Base-by-base conservation (phyloP, 495 filamentous ascomycete species). In the Cryomyces minteri region DNA sequence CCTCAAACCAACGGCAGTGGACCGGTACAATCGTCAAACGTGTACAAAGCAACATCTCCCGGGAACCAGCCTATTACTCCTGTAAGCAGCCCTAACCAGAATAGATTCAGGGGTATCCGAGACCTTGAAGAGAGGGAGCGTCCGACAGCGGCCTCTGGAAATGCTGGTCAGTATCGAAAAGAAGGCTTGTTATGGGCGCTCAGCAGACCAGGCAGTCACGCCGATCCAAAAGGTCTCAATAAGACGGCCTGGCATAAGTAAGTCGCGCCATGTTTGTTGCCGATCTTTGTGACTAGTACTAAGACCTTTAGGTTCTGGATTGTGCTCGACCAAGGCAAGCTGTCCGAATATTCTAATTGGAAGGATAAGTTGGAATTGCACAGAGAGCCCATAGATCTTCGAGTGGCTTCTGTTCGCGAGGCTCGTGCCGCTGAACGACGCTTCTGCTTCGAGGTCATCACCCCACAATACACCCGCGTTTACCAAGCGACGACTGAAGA, bases 181-280 rank as follows among this genome's bases (percentile, higher is more conserved):
- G 90, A 99, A 62, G 90, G 90, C 12, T 65, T 99, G 9, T 66
- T 99, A 9, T 96, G 92, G 90, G 85, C 90, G 34, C 65, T 95
- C 12, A 95, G 85, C 50, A 75, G 84, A 51, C 92, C 90, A 5
- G 90, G 88, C 4, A 90, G 85, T 39, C 90, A 96, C 62, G 86
- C 84, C 10, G 90, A 99, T 58, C 92, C 92, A 4, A 84, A 88
- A 52, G 84, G 82, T 5, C 70, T 98, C 43, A 95, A 94, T 57
- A 94, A 96, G 55, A 85, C 90, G 59, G 88, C 85, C 44, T 98
- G 90, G 92, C 90, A 99, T 56, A 99, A 99, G 88, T 98, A 77
- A 60, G 82, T 74, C n/a, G 1, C 42, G 39, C 33, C 25, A n/a
- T 25, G 18, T 25, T 1, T 25, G 4, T 8, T 31, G 4, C 1